A percentile compares a stretch with the other conserved stretches of the same genome.
phyloP scores from a whole-genome alignment of 202 grass and related monocot species.

The Zizania palustris region DNA sequence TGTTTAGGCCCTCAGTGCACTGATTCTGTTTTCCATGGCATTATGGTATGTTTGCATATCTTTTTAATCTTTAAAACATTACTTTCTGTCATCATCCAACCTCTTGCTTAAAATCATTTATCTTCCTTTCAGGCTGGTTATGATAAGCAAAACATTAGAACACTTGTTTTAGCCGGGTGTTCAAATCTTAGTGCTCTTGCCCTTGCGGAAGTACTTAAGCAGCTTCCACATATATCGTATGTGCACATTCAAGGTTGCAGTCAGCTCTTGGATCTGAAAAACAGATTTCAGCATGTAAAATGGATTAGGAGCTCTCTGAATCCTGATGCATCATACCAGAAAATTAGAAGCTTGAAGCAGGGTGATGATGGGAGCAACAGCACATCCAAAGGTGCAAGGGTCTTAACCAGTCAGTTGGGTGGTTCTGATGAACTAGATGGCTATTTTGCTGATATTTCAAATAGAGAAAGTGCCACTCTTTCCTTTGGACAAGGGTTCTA shows the following conservation, averaged over 20 bases:
- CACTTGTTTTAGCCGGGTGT: conserved; percentile 75
- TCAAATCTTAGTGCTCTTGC: conserved; percentile 65
- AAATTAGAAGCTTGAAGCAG: conserved; percentile 76
- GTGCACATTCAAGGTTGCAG: conserved; percentile 83
- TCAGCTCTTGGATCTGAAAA: conserved; percentile 81
- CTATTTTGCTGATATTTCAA: conserved; percentile 64
- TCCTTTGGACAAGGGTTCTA: conserved; percentile 92
- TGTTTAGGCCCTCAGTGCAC: conserved; percentile 73
- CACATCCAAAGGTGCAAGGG: conserved; percentile 56
- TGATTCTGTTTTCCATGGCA: conserved; percentile 60
- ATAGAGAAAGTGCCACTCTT: conserved; percentile 59
- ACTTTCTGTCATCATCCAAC: conserved; percentile 35
- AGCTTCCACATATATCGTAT: conserved; percentile 66
- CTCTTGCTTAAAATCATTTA: conserved; percentile 37
- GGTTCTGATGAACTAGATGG: conserved; percentile 70
- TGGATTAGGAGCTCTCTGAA: conserved; percentile 67
- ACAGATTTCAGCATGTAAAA: conserved; percentile 79
- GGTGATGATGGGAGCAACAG: conserved; percentile 62
- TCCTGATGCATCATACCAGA: conserved; percentile 64
- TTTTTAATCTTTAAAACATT: conserved; percentile 40
- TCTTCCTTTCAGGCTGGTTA: conserved; percentile 78
- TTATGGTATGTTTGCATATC: conserved; percentile 69
- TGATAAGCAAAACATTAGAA: conserved; percentile 74
- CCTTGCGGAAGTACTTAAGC: conserved; percentile 68
- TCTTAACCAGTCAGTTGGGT: conserved; percentile 56